These are phyloP conservation scores for Hibiscus trionum DNA, from an alignment of 345 rosid genomes.

Conservation along the genomic window DNA sequence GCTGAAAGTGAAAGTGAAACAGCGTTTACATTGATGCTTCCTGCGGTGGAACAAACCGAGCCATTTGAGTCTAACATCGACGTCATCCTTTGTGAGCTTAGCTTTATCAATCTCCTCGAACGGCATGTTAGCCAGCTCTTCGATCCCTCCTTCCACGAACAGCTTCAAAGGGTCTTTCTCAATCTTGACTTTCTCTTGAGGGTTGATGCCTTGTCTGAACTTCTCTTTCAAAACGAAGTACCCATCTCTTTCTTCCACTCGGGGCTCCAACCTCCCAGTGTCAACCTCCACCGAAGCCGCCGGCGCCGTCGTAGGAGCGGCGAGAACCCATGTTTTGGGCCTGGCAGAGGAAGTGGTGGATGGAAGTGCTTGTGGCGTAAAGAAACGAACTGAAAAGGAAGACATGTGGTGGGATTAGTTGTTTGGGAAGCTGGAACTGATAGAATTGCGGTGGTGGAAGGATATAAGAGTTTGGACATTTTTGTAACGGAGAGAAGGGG, in stretches of 20 bases:
- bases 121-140: slow-evolving; percentile 60
- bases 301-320: slow-evolving; percentile 25
- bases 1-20: too few species aligned
- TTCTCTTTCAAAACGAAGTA: slow-evolving; percentile 80
- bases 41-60: slow-evolving; percentile 92
- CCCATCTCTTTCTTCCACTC: slow-evolving; percentile 72
- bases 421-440: neutral
- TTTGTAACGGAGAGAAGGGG: slow-evolving; percentile 32
- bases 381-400: slow-evolving; percentile 43
- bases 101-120: slow-evolving; percentile 64
- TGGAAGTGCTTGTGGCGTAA: slow-evolving; percentile 28
- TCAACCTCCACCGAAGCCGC: slow-evolving; percentile 29
- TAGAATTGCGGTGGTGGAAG: slow-evolving; percentile 2
- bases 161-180: slow-evolving; percentile 82
- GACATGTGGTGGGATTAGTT: slow-evolving; percentile 24
- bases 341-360: slow-evolving; percentile 24
- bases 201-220: slow-evolving; percentile 72
- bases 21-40: slow-evolving; percentile 66
- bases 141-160: slow-evolving; percentile 67
- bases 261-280: slow-evolving; percentile 64
- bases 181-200: slow-evolving; percentile 82
- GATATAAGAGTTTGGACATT: slow-evolving; percentile 26
- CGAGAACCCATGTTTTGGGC: slow-evolving; percentile 35
- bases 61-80: slow-evolving; percentile 95
- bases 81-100: slow-evolving; percentile 57